Conservation (phyloP, 768 basidiomycete species). For the Sporobolomyces phaffii region DNA sequence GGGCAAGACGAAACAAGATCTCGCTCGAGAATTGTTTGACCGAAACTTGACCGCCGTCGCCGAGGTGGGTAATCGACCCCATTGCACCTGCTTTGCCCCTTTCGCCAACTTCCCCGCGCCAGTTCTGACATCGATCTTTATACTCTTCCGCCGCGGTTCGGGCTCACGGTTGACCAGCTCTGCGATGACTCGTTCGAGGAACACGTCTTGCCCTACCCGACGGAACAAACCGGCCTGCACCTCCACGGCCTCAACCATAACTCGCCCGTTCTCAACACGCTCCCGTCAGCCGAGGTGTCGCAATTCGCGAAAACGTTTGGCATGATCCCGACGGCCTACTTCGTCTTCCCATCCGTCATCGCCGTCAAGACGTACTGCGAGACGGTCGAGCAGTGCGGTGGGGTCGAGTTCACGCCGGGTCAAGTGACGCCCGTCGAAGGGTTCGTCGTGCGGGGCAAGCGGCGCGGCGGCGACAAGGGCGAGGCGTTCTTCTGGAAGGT, state of each 20-base stretch:
- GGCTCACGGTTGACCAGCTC: constrained; percentile 60
- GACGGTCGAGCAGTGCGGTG: constrained; percentile 59
- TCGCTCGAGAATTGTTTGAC: constrained; percentile 70
- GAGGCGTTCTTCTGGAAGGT: constrained; percentile 94
- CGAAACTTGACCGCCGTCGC: constrained; percentile 82
- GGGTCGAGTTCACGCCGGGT: constrained; percentile 53
- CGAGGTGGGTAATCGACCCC: constrained; percentile 60
- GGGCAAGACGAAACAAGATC: constrained; percentile 64
- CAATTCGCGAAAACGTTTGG: constrained; percentile 84
- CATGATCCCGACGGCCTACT: constrained; percentile 69
- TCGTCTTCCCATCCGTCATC: constrained; percentile 56
- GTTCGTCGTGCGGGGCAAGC: constrained; percentile 74
- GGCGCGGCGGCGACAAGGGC: constrained; percentile 43
- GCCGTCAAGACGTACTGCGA: constrained; percentile 70
- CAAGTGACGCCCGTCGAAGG: constrained; percentile 62
- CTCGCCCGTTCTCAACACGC: constrained; percentile 62
- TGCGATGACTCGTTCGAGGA: constrained; percentile 98
- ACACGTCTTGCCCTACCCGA: constrained; percentile 78
- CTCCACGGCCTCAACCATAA: constrained; percentile 82
- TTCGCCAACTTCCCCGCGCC: not conserved
- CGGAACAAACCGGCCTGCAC: constrained; percentile 79
- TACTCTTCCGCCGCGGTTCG: not conserved
- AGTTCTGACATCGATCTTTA: not conserved
- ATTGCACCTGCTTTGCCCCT: not conserved
- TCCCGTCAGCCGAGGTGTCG: constrained; percentile 61